Conservation (phyloP, 2,329 filamentous ascomycete genomes). For the Xylariaceae sp. region DNA sequence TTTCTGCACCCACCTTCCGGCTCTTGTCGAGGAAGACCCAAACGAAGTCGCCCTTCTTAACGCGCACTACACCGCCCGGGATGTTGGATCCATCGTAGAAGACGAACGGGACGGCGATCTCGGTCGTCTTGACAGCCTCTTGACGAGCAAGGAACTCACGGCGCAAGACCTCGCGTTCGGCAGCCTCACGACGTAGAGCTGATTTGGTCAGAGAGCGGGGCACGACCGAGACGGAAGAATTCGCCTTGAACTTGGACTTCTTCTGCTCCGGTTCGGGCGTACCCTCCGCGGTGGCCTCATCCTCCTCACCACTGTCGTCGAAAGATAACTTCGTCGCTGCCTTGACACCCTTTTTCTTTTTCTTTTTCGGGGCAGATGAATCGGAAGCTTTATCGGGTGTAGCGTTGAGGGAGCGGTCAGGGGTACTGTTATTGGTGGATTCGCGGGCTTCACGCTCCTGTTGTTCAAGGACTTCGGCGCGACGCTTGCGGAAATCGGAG, state of each 20-base stretch:
- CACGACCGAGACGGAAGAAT: slow-evolving; percentile 54
- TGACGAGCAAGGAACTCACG: slow-evolving; percentile 81
- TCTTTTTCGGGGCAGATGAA: slow-evolving; percentile 37
- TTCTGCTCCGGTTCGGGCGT: slow-evolving; percentile 8
- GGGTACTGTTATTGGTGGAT: slow-evolving; percentile 39
- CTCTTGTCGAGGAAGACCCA: slow-evolving; percentile 94
- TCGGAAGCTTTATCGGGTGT: slow-evolving; percentile 43
- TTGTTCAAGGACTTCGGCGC: slow-evolving; percentile 88
- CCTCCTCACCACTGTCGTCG: slow-evolving; percentile 60
- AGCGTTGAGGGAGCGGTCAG: slow-evolving; percentile 43
- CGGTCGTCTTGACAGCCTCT: slow-evolving; percentile 80
- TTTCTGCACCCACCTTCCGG: slow-evolving; percentile 81
- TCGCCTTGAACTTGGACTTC: slow-evolving; percentile 55
- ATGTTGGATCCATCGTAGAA: slow-evolving; percentile 95
- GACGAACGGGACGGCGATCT: slow-evolving; percentile 89
- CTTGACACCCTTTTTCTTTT: slow-evolving; percentile 38
- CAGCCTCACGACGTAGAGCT: slow-evolving; percentile 70
- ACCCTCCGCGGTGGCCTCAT: slow-evolving; percentile 35
- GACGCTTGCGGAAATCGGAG: slow-evolving; percentile 92
- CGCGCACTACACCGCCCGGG: slow-evolving; percentile 74
- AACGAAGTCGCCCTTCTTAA: slow-evolving; percentile 89
- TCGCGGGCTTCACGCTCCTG: slow-evolving; percentile 79
- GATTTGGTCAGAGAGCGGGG: slow-evolving; percentile 70
- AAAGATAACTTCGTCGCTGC: slow-evolving; percentile 56
- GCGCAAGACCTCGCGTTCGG: slow-evolving; percentile 66